Base-by-base conservation (phyloP, 2,329 filamentous ascomycete species). In the Calonectria leucothoes region DNA sequence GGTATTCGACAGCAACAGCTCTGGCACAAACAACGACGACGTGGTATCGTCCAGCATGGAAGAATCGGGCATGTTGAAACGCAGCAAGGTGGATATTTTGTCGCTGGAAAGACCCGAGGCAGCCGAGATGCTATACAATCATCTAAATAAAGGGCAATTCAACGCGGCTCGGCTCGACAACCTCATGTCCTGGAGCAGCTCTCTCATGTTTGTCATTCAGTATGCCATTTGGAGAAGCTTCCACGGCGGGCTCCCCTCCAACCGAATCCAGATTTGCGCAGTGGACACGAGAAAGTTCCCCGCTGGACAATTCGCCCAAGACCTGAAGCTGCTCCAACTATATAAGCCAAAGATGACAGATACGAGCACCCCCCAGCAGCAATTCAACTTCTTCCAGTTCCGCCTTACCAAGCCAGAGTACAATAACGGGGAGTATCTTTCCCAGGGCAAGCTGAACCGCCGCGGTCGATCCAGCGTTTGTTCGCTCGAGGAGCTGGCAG, bases 151-250 rank as follows among this genome's bases (percentile, higher is more conserved):
- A 15, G 42, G 33, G 5, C 37, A 5, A 6, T 61, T 57, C 42
- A 25, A 27, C n/a, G 52, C 35, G 10, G 39, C 25, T n/a, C 31
- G 10, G 3, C 15, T 49, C 4, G 65, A 67, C 35, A 67, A 67
- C 11, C 65, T 67, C 48, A 55, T 67, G 48, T 67, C 65, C 15
- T 67, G 65, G 65, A 57, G 48, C 49, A 55, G 65, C 25, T 67
- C 65, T 25, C n/a, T 67, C 1, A n/a, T 67, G 65, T 67, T 67
- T 39, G 29, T 55, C 20, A 57, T 67, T 23, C 48, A 67, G 39
- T 67, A 67, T 20, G 65, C 51, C 15, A 67, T 67, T 57, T 67
- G 48, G 48, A 67, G 65, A 17, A 33, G 31, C 12, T 33, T n/a
- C 25, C 33, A 14, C 2, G 8, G 39, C 15, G 14, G 33, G 10